phyloP scores from a whole-genome alignment of 1,139 yeast species.

The Taphrina communis region DNA sequence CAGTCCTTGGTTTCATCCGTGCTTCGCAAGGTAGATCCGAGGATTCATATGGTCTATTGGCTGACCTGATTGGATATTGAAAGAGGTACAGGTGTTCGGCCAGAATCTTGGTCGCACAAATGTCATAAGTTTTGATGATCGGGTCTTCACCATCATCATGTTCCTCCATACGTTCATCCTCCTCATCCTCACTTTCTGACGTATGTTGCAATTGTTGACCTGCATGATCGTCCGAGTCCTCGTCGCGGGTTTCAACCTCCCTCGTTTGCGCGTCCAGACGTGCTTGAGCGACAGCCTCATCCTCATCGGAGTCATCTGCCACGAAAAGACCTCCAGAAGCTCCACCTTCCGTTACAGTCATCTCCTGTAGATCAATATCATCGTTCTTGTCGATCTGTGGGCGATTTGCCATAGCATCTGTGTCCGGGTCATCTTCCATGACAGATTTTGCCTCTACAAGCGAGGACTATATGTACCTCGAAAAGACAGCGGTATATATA shows the following conservation, averaged over 20 bases:
- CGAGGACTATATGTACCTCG: no score
- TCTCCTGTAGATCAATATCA: constrained; percentile 19
- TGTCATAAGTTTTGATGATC: constrained; percentile 74
- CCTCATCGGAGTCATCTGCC: constrained; percentile 31
- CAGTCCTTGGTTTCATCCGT: constrained; percentile 66
- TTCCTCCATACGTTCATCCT: constrained; percentile 14
- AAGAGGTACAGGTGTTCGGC: constrained; percentile 55
- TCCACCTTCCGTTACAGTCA: constrained; percentile 31
- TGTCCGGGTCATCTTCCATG: constrained; percentile 35
- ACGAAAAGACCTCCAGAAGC: constrained; percentile 36
- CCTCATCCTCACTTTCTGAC: constrained; percentile 16
- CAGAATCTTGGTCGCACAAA: constrained; percentile 56
- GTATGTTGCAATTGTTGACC: constrained; percentile 14
- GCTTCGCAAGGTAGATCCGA: constrained; percentile 56
- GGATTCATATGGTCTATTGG: constrained; percentile 57
- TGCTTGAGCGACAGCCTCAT: constrained; percentile 20
- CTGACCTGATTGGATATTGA: constrained; percentile 78
- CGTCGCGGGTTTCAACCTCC: not conserved
- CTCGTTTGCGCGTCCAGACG: constrained; percentile 5
- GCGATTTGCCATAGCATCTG: constrained; percentile 14
- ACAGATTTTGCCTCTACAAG: not conserved
- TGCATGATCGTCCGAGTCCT: not conserved
- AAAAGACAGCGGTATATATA: not conserved
- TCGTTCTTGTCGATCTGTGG: constrained; percentile 7
- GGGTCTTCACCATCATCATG: constrained; percentile 60